Evolutionary conservation across 2,329 filamentous ascomycete genomes (phyloP), one percentile per base, ranked within the genome.

Genomic region (Pseudogymnoascus sp.): DNA sequence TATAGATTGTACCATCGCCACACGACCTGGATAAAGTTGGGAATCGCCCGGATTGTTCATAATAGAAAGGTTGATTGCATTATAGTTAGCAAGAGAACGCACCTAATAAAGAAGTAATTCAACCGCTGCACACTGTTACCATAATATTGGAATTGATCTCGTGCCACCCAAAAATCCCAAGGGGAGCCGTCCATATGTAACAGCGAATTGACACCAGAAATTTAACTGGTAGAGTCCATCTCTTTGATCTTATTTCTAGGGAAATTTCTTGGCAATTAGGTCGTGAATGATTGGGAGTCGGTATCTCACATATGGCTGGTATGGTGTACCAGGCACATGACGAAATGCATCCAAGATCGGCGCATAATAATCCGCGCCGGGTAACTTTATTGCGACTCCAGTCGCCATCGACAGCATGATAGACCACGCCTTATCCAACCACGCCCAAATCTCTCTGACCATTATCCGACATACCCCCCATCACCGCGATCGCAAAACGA

Each of bases 301-400:
- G 5, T 33, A 21, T 55, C 27, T 33, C 21, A 13, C 17, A n/a
- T 48, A 27, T 17, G 21, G 21, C 8, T 29, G 12, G 8, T 21
- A 12, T 21, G n/a, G 5, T 33, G 48, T 55, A 15, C 29, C 48
- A 55, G 27, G 29, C 29, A 51, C 44, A 51, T 51, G 27, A 51
- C 27, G 44, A 51, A 31, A 51, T 55, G 27, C 5, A 38, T 42
- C 39, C n/a, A 55, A 55, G 29, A 55, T 55, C 48, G 48, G 48
- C 48, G 5, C 48, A 55, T 55, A 55, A 55, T 55, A 55, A 55
- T 55, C 48, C 48, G 48, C n/a, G 9, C 48, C 29, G 29, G 29
- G 29, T 55, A 55, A 55, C 48, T 55, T 55, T 35, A 35, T 55
- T 55, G 48, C n/a, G 29, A 55, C 48, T 35, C 48, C 15, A 21